A percentile compares a stretch with the other conserved stretches of the same genome.
These are phyloP conservation scores for Macadamia tetraphylla DNA, from an alignment of 164 flowering plant genomes.

Conservation along the genomic window DNA sequence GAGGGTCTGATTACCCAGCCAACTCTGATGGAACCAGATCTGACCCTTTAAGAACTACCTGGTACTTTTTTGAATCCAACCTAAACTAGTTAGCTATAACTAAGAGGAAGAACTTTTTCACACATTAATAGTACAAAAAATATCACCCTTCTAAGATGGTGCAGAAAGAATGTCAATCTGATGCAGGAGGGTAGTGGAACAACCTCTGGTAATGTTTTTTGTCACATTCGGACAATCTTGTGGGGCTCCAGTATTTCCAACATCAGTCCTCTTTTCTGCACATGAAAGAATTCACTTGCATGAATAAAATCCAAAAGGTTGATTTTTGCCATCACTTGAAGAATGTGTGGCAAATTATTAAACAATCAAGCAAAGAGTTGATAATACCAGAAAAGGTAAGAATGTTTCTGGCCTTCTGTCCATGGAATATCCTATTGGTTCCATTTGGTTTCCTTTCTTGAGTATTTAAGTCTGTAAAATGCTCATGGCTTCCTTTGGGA, in stretches of 20 bases:
- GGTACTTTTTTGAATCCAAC: too few species aligned
- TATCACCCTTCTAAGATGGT: neutral
- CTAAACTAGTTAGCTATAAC: neutral
- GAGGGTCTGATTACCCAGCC: too few species aligned
- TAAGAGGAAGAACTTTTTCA: neutral
- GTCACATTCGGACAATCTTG: neutral
- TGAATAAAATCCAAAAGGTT: neutral
- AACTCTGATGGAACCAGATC: too few species aligned
- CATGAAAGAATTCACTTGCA: neutral
- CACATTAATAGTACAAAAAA: neutral
- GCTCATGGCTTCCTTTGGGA: slow-evolving; percentile 30
- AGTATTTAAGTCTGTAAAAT: slow-evolving; percentile 14
- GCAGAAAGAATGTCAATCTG: neutral
- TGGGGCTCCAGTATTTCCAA: neutral
- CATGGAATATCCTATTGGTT: slow-evolving; percentile 10
- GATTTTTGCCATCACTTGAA: neutral
- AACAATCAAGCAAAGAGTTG: neutral
- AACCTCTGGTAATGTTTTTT: neutral
- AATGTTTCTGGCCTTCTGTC: slow-evolving; percentile 13
- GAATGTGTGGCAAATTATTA: neutral
- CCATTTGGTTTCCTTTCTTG: slow-evolving; percentile 18
- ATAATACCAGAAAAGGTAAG: slow-evolving; percentile 23
- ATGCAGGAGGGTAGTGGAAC: neutral
- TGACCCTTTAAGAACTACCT: too few species aligned
- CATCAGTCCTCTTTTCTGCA: neutral